Evolutionary conservation across 192 early-diverging fungal species (phyloP).

Genomic region (Coemansia sp.): DNA sequence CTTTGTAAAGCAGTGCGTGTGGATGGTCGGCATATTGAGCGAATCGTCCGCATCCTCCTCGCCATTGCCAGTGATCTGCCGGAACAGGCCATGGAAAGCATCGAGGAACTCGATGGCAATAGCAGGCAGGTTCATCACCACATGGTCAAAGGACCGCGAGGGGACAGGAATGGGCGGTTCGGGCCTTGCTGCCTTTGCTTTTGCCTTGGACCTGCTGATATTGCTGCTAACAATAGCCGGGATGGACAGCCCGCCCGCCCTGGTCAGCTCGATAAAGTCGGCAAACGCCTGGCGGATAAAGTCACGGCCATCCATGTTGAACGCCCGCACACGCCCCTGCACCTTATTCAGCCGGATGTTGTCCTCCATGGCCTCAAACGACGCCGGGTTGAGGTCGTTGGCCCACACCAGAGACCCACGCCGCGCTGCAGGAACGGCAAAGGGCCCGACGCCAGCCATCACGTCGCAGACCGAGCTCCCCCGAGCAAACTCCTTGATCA

Average conservation of each 20-base stretch:
- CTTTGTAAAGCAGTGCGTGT: constrained; percentile 93
- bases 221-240: constrained; percentile 7
- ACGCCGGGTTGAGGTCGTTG: constrained; percentile 95
- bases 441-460: constrained; percentile 97
- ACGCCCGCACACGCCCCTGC: constrained; percentile 58
- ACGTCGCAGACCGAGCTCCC: constrained; percentile 85
- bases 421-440: constrained; percentile 89
- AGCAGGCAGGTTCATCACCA: constrained; percentile 98
- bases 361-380: constrained; percentile 69
- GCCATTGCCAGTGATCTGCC: constrained; percentile 46
- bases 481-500: constrained; percentile 69
- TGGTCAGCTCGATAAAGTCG: constrained; percentile 49
- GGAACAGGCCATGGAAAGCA: constrained; percentile 76
- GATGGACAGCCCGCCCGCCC: constrained; percentile 3
- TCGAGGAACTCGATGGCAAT: constrained; percentile 96
- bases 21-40: constrained; percentile 74
- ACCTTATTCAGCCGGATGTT: constrained; percentile 89
- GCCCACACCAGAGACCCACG: constrained; percentile 81
- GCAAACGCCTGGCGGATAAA: constrained; percentile 77
- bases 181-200: neutral
- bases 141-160: constrained; percentile 77
- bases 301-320: constrained; percentile 85
- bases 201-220: too few relatives aligned
- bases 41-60: constrained; percentile 17
- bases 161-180: constrained; percentile 9